Conservation (phyloP, 768 basidiomycete species). For the Tulasnella sp. region DNA sequence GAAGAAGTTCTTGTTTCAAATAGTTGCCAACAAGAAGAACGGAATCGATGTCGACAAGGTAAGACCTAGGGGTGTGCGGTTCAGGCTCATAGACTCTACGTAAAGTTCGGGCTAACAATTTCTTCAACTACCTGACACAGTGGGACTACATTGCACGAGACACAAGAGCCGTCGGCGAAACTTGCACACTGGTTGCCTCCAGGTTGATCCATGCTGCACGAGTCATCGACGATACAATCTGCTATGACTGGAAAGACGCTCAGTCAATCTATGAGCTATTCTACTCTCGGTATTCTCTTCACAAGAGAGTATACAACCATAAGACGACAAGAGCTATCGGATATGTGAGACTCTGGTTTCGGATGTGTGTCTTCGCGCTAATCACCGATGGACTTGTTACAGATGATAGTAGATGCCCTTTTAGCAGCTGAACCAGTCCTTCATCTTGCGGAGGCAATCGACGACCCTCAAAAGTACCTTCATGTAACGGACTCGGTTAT, state of each 20-base stretch:
- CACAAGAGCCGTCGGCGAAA: constrained; percentile 63
- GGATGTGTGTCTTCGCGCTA: not conserved
- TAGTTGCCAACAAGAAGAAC: constrained; percentile 76
- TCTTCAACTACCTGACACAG: not conserved
- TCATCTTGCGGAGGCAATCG: constrained; percentile 54
- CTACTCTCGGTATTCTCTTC: constrained; percentile 69
- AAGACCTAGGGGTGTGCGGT: constrained; percentile 30
- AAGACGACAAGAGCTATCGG: constrained; percentile 78
- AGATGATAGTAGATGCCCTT: constrained; percentile 82
- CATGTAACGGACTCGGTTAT: constrained; percentile 67
- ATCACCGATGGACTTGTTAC: constrained; percentile 28
- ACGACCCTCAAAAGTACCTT: constrained; percentile 56
- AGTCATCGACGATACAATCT: constrained; percentile 69
- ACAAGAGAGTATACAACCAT: constrained; percentile 79
- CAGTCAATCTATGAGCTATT: constrained; percentile 72
- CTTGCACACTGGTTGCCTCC: constrained; percentile 48
- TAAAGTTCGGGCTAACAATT: not conserved
- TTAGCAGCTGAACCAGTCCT: constrained; percentile 60
- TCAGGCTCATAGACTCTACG: not conserved
- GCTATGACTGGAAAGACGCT: constrained; percentile 77
- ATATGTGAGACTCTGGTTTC: constrained; percentile 11
- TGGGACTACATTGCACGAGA: constrained; percentile 74
- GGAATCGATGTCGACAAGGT: constrained; percentile 87
- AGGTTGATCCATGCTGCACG: constrained; percentile 72
- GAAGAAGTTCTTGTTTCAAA: constrained; percentile 76